Evolutionary conservation across 2,329 filamentous ascomycete genomes (phyloP), one percentile per base, ranked within the genome.

Genomic region (Paramyrothecium roridum): DNA sequence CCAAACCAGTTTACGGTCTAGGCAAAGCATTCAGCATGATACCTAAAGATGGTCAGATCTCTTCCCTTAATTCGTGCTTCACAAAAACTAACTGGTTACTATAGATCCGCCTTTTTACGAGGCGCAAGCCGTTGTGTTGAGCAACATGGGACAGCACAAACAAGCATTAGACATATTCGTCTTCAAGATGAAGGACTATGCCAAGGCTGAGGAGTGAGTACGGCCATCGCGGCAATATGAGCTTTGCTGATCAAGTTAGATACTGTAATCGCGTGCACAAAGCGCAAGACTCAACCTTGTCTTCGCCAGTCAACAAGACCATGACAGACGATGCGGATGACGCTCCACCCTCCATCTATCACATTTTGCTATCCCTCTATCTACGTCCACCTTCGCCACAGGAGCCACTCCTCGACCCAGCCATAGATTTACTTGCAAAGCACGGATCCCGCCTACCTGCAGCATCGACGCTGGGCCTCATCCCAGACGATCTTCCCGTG

Each of bases 161-260:
- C 92, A 98, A 73, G 95, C 95, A 0, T 77, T 99, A n/a, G 89
- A 95, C 68, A 96, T 99, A 52, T 99, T 96, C 69, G 93, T 98
- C 26, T 99, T 97, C 75, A 95, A 93, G 70, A 84, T 99, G 70
- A 78, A 89, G 62, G 88, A 96, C 70, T 93, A 90, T 59, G 78
- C 76, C 13, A 98, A 96, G 73, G 95, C 95, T 33, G 95, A 99
- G 81, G 91, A 96, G 88, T 96, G 76, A 58, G 86, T 79, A 23
- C 23, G 8, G 53, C 16, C 3, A 2, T 11, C 22, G 12, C 20
- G 26, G 26, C 6, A 37, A 8, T 10, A 49, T 12, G 11, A n/a
- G 52, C 19, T n/a, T 47, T 11, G 45, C 58, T 72, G 54, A 69
- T 59, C 47, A 22, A 6, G 17, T 33, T 55, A 91, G 88, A 61